Percentiles rank a stretch among this genome's conserved stretches.
phyloP scores from a whole-genome alignment of 2,329 filamentous ascomycete genomes.

The Rhexocercosporidium sp. region DNA sequence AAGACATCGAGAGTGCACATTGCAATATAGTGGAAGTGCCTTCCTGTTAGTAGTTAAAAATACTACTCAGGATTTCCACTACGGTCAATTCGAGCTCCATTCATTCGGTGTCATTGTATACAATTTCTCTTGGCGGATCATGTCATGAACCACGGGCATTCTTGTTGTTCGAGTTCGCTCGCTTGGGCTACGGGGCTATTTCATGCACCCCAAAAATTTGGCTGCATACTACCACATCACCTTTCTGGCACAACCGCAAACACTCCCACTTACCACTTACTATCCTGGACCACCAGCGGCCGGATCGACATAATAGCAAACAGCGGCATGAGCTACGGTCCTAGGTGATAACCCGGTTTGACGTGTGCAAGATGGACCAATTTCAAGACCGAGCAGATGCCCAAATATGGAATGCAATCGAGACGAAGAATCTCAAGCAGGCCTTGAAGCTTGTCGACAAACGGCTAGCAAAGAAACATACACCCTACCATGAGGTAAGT shows the following conservation, averaged over 20 bases:
- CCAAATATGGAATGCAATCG: slow-evolving; percentile 43
- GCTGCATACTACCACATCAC: not conserved
- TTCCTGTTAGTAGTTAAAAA: too few species aligned
- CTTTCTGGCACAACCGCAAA: slow-evolving; percentile 6
- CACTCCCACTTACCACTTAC: not conserved
- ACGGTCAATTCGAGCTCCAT: too few species aligned
- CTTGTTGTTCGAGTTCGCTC: slow-evolving; percentile 10
- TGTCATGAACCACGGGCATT: not conserved
- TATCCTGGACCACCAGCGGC: not conserved
- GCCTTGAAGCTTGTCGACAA: slow-evolving; percentile 44
- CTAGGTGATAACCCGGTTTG: not conserved
- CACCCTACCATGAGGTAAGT: slow-evolving; percentile 42
- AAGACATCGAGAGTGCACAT: too few species aligned
- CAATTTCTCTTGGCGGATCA: too few species aligned
- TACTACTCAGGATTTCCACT: too few species aligned
- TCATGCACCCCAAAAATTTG: slow-evolving; percentile 6
- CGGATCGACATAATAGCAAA: not conserved
- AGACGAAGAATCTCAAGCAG: slow-evolving; percentile 43
- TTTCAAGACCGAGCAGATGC: slow-evolving; percentile 39
- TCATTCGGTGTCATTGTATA: not conserved
- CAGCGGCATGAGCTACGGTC: not conserved
- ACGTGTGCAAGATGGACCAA: slow-evolving; percentile 34
- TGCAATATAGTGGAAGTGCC: too few species aligned
- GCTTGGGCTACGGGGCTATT: slow-evolving; percentile 10
- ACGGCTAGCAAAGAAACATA: slow-evolving; percentile 40